Evolutionary conservation across 1,284 basidiomycete genomes (phyloP).

Genomic region (Microstroma glucosiphilum): DNA sequence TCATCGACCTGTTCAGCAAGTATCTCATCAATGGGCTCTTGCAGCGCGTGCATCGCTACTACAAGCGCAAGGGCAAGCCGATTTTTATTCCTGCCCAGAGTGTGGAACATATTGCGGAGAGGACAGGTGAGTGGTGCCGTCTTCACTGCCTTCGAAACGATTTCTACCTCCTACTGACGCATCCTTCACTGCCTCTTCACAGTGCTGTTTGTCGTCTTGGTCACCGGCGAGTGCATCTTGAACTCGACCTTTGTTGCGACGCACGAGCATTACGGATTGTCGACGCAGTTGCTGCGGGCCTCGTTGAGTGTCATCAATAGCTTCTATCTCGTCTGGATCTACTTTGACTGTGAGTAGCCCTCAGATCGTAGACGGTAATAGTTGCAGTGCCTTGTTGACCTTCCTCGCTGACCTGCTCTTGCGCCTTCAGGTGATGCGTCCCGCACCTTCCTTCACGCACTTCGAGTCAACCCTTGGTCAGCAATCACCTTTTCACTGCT

Average conservation of each 20-base stretch:
- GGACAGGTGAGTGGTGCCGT: constrained; percentile 1
- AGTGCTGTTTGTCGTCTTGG: constrained; percentile 41
- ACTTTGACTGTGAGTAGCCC: constrained; percentile 22
- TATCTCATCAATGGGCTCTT: constrained; percentile 29
- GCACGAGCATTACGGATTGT: constrained; percentile 6
- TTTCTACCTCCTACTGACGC: no score
- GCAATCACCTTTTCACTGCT: constrained; percentile 41
- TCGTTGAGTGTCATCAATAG: constrained; percentile 37
- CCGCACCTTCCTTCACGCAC: constrained; percentile 46
- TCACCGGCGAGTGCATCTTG: constrained; percentile 41
- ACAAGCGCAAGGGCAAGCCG: constrained; percentile 24
- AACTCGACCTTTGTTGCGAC: constrained; percentile 12
- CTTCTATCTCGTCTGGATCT: constrained; percentile 46
- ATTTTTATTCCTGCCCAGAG: constrained; percentile 36
- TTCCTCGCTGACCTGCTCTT: constrained; percentile 21
- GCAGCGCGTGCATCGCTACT: constrained; percentile 25
- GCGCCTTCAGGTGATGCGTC: constrained; percentile 18
- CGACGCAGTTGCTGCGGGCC: constrained; percentile 29
- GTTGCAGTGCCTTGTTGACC: background rate
- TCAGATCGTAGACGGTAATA: background rate
- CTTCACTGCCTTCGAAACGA: no score
- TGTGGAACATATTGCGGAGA: constrained; percentile 37
- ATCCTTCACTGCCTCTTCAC: constrained; percentile 1
- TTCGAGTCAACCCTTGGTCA: constrained; percentile 42
- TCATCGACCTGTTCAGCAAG: constrained; percentile 25